Evolutionary conservation across 805 yeast species (phyloP), one percentile per base, ranked within the genome.

Genomic region (Kodamaea leandrae): DNA sequence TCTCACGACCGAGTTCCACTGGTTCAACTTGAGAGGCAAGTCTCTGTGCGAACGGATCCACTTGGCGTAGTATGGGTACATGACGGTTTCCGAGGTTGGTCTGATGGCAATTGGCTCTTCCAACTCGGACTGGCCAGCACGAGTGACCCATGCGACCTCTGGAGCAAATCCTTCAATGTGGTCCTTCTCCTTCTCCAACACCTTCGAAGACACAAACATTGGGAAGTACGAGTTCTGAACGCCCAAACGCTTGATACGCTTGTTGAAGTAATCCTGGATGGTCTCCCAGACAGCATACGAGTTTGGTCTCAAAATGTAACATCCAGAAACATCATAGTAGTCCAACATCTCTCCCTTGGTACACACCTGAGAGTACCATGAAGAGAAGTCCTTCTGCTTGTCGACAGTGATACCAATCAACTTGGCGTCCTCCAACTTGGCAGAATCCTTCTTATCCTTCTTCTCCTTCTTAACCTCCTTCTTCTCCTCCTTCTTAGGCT

Each of bases 141-240:
- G 81, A 42, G 99, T 93, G 53, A 93, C 99, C 99, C 99, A 93
- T 18, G 99, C 99, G 42, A 93, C 99, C 69, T 93, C 99, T 18
- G 99, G 99, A 35, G 99, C 99, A 64, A 93, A 93, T 33, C 99
- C 99, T 68, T 93, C 99, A 54, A 93, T 80, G 63, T 93, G 99
- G 61, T 93, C 99, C 70, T 93, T 93, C 74, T 93, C 99, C 71
- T 83, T 88, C 71, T 95, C 98, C 57, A 93, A 74, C 16, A 95
- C 99, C 54, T 82, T 79, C 35, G 86, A 74, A 7, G 97, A 89
- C 37, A 93, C 98, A 60, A 93, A 93, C 97, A 93, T 87, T 50
- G 99, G 99, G 85, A 93, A 93, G 66, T 91, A 91, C 18, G 97
- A 84, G 68, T 93, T 93, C 57, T 83, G 80, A 45, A 95, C 99